Conservation (phyloP, 305 asterid genomes). For the Galium porrigens region DNA sequence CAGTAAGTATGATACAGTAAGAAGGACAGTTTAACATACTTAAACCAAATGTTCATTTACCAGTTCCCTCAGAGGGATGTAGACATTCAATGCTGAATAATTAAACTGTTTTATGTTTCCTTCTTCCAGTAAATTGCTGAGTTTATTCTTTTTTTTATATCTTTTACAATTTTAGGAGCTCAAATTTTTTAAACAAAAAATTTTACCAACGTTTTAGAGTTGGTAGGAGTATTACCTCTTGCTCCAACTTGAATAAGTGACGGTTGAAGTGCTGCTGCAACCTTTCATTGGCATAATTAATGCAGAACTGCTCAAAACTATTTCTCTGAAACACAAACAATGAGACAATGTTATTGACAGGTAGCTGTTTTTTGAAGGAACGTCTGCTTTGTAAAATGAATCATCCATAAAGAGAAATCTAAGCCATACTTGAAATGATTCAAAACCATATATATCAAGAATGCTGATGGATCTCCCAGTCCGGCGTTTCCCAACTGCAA, state of each 20-base stretch:
- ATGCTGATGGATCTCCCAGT: conserved; percentile 94
- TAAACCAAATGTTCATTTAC: not conserved
- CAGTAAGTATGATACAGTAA: not conserved
- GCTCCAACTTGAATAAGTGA: conserved; percentile 22
- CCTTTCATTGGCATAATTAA: conserved; percentile 19
- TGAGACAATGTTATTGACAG: not conserved
- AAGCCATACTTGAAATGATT: conserved; percentile 69
- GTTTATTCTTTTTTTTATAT: not conserved
- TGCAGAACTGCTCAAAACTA: conserved; percentile 20
- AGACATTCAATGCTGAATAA: not conserved
- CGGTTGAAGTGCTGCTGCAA: conserved; percentile 21
- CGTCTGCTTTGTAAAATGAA: not conserved
- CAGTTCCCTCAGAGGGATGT: not conserved
- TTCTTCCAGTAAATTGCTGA: not conserved
- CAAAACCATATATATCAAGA: conserved; percentile 93
- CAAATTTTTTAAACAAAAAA: too few species aligned
- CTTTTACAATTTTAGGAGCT: not conserved
- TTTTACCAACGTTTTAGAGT: not conserved
- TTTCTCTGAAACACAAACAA: conserved; percentile 14
- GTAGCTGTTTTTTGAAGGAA: conserved; percentile 6
- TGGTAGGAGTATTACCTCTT: conserved; percentile 14
- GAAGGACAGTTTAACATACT: not conserved
- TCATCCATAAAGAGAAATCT: conserved; percentile 9
- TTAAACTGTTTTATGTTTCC: not conserved
- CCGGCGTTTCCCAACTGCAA: conserved; percentile 80